Evolutionary conservation across 345 rosid species (phyloP), one percentile per base, ranked within the genome.

Genomic region (Salix arbutifolia): DNA sequence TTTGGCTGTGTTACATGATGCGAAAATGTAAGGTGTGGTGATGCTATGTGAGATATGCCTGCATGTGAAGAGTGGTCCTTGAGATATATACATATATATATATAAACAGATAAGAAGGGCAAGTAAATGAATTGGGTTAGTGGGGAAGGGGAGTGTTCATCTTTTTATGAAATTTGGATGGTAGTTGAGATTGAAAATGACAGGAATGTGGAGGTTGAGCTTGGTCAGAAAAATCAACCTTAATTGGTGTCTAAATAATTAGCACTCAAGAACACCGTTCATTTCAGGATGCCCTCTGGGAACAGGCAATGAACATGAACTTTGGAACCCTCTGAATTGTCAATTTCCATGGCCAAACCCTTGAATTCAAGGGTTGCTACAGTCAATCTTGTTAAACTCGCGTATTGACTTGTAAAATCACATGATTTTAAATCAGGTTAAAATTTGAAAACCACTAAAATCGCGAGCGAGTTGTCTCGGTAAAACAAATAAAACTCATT

Each of bases 101-200:
- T 38, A 28, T 31, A 31, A 62, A 72, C 25, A 68, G 85, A 83
- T 70, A 70, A 78, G 81, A 73, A 26, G 38, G 52, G 70, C 11
- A 67, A 74, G 80, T 71, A 33, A 79, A 70, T 77, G 80, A 77
- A 83, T 35, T 72, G 83, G 84, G 78, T 76, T 53, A 62, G 73
- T 81, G 44, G 78, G 21, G 77, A 72, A 62, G 65, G 71, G 9
- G 60, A 33, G 66, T 28, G 65, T 46, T 14, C 6, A 28, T 6
- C 61, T 30, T 70, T 72, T 69, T 65, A 72, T 48, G 67, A 79
- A 74, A 73, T 78, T 83, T 80, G 87, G 75, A 77, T 37, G 85
- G 85, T 83, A 78, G 90, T 81, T 85, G 88, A 69, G 70, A 48
- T 67, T 78, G 88, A 86, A 85, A 25, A 18, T 16, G 60, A 21